These are phyloP conservation scores for Rutstroemia sp. DNA, from an alignment of 2,329 filamentous ascomycete species.

Conservation along the genomic window DNA sequence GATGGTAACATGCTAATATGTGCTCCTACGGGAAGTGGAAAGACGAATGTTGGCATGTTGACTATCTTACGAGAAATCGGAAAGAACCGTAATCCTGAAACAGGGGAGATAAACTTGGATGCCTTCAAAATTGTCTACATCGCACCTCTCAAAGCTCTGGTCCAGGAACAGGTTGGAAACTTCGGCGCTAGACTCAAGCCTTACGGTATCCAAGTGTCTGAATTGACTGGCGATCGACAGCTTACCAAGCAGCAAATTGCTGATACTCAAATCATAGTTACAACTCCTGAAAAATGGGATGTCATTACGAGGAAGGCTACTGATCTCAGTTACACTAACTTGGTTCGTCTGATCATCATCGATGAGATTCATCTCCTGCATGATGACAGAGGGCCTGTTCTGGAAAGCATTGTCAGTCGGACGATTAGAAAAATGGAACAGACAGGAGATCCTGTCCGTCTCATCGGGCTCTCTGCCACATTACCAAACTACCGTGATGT, in stretches of 20 bases:
- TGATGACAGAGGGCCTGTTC: constrained; percentile 90
- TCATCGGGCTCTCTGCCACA: constrained; percentile 89
- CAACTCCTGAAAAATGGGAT: constrained; percentile 98
- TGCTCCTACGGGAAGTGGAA: constrained; percentile 93
- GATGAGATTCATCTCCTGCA: constrained; percentile 97
- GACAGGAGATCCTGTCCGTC: constrained; percentile 84
- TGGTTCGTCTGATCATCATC: constrained; percentile 94
- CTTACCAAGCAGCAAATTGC: constrained; percentile 98
- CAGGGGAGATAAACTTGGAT: constrained; percentile 91
- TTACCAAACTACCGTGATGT: constrained; percentile 96
- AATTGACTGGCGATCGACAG: constrained; percentile 94
- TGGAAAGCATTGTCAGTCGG: constrained; percentile 93
- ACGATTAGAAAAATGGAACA: constrained; percentile 92
- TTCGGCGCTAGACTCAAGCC: constrained; percentile 86
- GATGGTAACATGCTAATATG: constrained; percentile 98
- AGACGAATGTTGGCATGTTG: constrained; percentile 98
- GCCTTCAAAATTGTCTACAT: constrained; percentile 99
- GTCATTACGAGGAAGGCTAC: constrained; percentile 97
- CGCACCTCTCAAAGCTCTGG: constrained; percentile 87
- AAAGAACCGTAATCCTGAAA: constrained; percentile 82
- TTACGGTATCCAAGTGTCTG: constrained; percentile 88
- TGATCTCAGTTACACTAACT: constrained; percentile 91
- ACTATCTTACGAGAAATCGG: constrained; percentile 94
- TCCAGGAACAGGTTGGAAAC: constrained; percentile 97
- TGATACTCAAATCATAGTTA: constrained; percentile 96